Conservation (phyloP, 78 protist genomes). For the Dictyostelium capitatum region DNA sequence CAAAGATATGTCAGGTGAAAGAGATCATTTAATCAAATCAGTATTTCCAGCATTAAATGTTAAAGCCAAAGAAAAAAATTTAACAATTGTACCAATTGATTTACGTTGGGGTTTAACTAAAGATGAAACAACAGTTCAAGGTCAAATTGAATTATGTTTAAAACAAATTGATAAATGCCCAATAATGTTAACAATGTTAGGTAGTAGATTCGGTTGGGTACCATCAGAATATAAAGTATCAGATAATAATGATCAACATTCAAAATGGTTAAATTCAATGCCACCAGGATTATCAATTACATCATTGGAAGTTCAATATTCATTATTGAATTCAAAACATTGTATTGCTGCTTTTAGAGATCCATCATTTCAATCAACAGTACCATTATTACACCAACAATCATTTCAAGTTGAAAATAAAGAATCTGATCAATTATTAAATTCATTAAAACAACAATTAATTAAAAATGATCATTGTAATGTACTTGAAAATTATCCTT, state of each 20-base stretch:
- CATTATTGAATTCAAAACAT: slow-evolving; percentile 39
- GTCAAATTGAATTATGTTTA: slow-evolving; percentile 68
- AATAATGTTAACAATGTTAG: slow-evolving; percentile 32
- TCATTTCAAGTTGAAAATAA: slow-evolving; percentile 22
- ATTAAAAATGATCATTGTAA: background rate
- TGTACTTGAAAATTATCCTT: slow-evolving; percentile 32
- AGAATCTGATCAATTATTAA: background rate
- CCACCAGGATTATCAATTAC: slow-evolving; percentile 59
- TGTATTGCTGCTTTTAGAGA: slow-evolving; percentile 42
- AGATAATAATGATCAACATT: background rate
- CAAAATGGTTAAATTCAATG: slow-evolving; percentile 23
- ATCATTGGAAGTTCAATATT: slow-evolving; percentile 49
- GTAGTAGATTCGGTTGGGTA: slow-evolving; percentile 74
- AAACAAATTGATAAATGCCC: slow-evolving; percentile 74
- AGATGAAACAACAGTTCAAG: slow-evolving; percentile 61
- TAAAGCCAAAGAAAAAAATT: slow-evolving; percentile 49
- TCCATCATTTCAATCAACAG: background rate
- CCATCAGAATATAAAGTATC: slow-evolving; percentile 49
- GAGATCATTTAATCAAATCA: slow-evolving; percentile 63
- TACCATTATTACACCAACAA: background rate
- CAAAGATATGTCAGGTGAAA: slow-evolving; percentile 78
- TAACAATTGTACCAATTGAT: slow-evolving; percentile 72
- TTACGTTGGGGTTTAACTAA: slow-evolving; percentile 81
- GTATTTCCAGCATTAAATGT: slow-evolving; percentile 62
- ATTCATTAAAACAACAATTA: background rate